Base-by-base conservation (phyloP, 257 asterid species). In the Solanum infundibuliforme region DNA sequence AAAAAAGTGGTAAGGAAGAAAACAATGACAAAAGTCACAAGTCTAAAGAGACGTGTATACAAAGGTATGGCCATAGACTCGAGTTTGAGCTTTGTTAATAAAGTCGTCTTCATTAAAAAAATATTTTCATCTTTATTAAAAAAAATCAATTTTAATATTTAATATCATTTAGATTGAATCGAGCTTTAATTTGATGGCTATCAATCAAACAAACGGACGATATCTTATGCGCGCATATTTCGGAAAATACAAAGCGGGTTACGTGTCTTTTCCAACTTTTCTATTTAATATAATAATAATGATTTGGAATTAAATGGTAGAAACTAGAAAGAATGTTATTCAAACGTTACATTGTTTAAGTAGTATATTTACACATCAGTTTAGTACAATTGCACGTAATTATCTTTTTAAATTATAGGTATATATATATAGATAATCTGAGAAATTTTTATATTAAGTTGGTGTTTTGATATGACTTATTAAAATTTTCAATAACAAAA, bases 181-280 rank as follows among this genome's bases (percentile, higher is more conserved):
- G 4, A 52, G 9, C 1, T 52, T 52, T 18, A 52, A 52, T 52
- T 16, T 18, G 9, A 52, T 52, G 1, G 23, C 62, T 6, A 18
- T 6, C 62, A 52, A 18, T 6, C 62, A 52, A 52, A 52, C 4
- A 3, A 85, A 89, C 83, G 90, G 77, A 90, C 72, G 88, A 92
- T 88, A 66, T 89, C 84, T 89, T 89, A 87, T 88, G 89, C 85
- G 89, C 85, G 83, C 86, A 83, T 86, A 89, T 74, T 87, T 88
- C 90, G 92, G 90, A 86, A 83, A 79, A 66, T 84, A 75, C 92
- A 79, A 88, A 35, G 85, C 41, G 3, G 4, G 69, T 31, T 82
- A 82, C 41, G 69, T 82, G 69, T 82, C 41, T 65, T 29, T 46
- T 48, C 29, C 62, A 76, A 79, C 5, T 82, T 82, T 46, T 48